Evolutionary conservation across 2,329 filamentous ascomycete genomes (phyloP), one percentile per base, ranked within the genome.

Genomic region (Coleophoma crateriformis): DNA sequence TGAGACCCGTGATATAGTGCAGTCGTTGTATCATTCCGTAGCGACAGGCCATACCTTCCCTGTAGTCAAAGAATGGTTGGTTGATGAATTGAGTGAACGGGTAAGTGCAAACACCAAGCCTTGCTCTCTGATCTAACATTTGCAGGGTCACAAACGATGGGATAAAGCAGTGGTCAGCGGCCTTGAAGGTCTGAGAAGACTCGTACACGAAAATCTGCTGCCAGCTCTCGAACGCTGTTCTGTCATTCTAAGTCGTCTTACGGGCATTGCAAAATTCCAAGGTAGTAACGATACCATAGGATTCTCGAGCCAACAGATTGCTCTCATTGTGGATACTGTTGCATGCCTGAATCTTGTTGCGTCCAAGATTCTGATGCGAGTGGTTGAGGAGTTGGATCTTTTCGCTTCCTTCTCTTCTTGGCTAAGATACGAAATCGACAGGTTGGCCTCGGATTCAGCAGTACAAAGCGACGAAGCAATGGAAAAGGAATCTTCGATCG

Each of bases 131-230:
- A 27, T 32, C 50, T 60, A 44, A 61, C 56, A 50, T 32, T 14
- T 17, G 1, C 15, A 94, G 86, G 90, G 90, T 0, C 88, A 95
- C 60, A 96, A 96, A 68, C 78, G 94, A 45, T 99, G 94, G 94
- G 91, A 97, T 55, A 95, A 92, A 62, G 85, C 88, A 6, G 87
- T 95, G 2, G 77, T 81, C 2, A 81, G 82, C 4, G 89, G 90
- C 1, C 84, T 96, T 17, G 84, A 88, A 52, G 85, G 82, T 48
- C 76, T 97, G 10, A 81, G 90, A 45, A 79, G 81, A 47, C 75
- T 97, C 12, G 75, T 90, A 0, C 91, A 96, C 62, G 86, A 96
- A 63, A 91, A 95, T 64, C 82, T 96, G 46, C 76, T 97, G 2
- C 94, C 94, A 0, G 90, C 89, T 0, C 74, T 97, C 2, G 90